Conservation (phyloP, 345 rosid species). For the Linum lewisii region DNA sequence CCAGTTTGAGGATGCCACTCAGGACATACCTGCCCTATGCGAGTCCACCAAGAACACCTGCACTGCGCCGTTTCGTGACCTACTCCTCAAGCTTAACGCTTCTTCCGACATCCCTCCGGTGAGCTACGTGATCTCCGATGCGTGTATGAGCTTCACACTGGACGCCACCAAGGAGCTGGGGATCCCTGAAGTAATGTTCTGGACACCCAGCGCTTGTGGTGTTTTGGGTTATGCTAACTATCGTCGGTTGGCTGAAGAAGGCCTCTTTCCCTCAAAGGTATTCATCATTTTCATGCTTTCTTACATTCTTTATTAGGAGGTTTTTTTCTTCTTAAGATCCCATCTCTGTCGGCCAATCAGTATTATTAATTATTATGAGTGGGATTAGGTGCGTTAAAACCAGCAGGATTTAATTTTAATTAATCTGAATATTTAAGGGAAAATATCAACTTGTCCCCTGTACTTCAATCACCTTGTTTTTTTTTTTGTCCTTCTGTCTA, state of each 20-base stretch:
- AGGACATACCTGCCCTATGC: conserved; percentile 3
- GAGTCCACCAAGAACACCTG: conserved; percentile 4
- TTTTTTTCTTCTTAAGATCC: no score
- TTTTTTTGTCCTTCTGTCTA: no score
- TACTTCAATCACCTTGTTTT: no score
- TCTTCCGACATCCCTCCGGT: neutral
- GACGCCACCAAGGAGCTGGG: conserved; percentile 8
- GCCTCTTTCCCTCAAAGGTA: neutral
- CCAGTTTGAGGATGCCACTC: neutral
- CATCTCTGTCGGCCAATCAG: no score
- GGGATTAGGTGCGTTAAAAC: no score
- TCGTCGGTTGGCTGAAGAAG: neutral
- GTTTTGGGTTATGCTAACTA: neutral
- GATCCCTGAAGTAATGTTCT: conserved; percentile 2
- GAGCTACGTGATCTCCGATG: conserved; percentile 1
- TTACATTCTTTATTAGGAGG: no score
- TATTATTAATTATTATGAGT: no score
- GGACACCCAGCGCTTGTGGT: conserved; percentile 8
- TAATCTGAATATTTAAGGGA: no score
- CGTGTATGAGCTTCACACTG: conserved; percentile 6
- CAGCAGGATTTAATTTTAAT: no score
- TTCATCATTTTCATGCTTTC: no score
- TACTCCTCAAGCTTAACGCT: neutral
- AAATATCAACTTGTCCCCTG: no score
- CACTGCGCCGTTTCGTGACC: conserved; percentile 2